Percentiles rank a stretch among this genome's conserved stretches.
These are phyloP conservation scores for Dactylellina drechsleri DNA, from an alignment of 2,329 filamentous ascomycete genomes.

Conservation along the genomic window DNA sequence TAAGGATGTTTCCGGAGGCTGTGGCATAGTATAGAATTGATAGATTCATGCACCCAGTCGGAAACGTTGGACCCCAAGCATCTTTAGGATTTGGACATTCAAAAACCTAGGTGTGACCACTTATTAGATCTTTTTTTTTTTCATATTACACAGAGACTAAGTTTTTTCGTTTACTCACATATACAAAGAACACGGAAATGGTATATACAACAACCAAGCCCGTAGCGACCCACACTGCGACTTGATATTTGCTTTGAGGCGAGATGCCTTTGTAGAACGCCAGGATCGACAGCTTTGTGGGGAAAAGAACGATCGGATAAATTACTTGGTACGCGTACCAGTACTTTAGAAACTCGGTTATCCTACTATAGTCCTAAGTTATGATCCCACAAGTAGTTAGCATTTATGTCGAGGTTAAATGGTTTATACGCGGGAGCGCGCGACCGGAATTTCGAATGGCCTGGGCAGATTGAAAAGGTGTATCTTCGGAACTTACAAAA, in stretches of 20 bases:
- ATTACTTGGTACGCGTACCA: conserved; percentile 62
- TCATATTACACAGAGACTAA: no score
- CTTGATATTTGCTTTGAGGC: conserved; percentile 56
- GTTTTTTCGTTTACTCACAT: conserved; percentile 55
- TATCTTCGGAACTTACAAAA: conserved; percentile 58
- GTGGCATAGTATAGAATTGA: conserved; percentile 62
- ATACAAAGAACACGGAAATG: conserved; percentile 59
- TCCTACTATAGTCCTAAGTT: conserved; percentile 26
- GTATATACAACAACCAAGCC: conserved; percentile 59
- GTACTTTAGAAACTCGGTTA: conserved; percentile 59
- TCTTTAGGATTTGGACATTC: conserved; percentile 57
- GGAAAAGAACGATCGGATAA: conserved; percentile 61
- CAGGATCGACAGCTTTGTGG: conserved; percentile 63
- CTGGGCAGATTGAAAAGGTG: no score
- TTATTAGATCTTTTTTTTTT: neutral
- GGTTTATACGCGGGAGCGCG: no score
- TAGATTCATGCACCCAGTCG: conserved; percentile 60
- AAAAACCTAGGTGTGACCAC: conserved; percentile 56
- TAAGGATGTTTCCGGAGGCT: conserved; percentile 64
- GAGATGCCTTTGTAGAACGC: conserved; percentile 63
- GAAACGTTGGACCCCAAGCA: conserved; percentile 58
- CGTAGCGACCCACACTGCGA: conserved; percentile 59
- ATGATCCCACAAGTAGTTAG: conserved; percentile 1
- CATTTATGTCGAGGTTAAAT: conserved; percentile 2
- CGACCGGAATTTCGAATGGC: no score